phyloP scores from a whole-genome alignment of 208 protist genomes.

The Leishmania tarentolae region DNA sequence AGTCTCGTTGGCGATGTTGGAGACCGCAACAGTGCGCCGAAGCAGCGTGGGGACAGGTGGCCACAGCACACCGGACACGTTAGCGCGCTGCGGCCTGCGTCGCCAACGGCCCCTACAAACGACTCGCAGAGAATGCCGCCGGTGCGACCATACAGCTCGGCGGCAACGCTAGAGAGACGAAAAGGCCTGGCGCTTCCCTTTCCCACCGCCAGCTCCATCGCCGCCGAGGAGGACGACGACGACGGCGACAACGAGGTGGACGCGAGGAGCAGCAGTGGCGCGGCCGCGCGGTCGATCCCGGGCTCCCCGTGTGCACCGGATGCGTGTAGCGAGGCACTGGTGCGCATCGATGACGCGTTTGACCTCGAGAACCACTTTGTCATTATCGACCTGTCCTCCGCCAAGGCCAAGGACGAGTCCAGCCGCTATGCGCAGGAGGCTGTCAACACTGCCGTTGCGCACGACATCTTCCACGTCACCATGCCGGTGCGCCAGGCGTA shows the following conservation, averaged over 20 bases:
- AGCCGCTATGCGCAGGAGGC: slow-evolving; percentile 66
- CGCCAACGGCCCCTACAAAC: not conserved
- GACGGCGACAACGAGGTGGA: not conserved
- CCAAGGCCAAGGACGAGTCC: slow-evolving; percentile 58
- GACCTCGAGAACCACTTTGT: slow-evolving; percentile 81
- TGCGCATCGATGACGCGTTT: slow-evolving; percentile 59
- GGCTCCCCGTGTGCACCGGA: not conserved
- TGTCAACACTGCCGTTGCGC: slow-evolving; percentile 52
- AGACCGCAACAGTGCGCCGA: not conserved
- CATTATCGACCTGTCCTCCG: slow-evolving; percentile 74
- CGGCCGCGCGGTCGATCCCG: not conserved
- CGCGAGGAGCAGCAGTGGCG: not conserved
- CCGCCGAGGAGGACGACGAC: not conserved
- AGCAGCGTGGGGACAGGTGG: slow-evolving; percentile 1
- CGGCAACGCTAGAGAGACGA: not conserved
- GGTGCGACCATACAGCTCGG: not conserved
- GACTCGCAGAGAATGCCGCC: not conserved
- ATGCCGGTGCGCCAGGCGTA: slow-evolving; percentile 62
- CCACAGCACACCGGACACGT: not conserved
- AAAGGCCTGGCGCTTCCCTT: not conserved
- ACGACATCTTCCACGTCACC: slow-evolving; percentile 71
- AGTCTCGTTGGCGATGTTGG: not conserved
- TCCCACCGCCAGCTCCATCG: not conserved
- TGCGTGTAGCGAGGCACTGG: slow-evolving; percentile 24
- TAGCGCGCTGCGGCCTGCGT: not conserved